Base-by-base conservation (phyloP, 2,329 filamentous ascomycete species). In the Ambrosiella xylebori region DNA sequence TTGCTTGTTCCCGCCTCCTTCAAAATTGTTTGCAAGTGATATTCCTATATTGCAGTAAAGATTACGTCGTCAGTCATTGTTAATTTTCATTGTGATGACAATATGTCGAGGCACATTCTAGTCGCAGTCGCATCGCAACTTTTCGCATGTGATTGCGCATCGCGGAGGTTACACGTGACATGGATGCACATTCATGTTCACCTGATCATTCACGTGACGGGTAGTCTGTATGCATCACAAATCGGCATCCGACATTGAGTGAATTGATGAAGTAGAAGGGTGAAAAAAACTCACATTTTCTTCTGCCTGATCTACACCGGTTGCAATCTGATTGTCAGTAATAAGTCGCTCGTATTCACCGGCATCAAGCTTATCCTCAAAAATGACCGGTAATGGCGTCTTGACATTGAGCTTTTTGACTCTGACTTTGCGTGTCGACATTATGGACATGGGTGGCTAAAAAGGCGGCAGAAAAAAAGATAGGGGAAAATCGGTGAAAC, bases 241-340 rank as follows among this genome's bases (percentile, higher is more conserved):
- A 27, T 63, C 54, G 53, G 53, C n/a, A 44, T 51, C 19, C 50
- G 17, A 37, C 50, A 58, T 45, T 37, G 39, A 27, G 27, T 27
- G 37, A 47, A 47, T n/a, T 17, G 54, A 49, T 55, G 64, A 59
- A 61, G 63, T 63, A 64, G 17, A 8, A 38, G 3, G 63, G 64
- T 61, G 65, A 65, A 64, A 63, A 64, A 63, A 63, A 87, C 89
- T 82, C 73, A 96, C 93, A 75, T 91, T 91, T 81, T 97, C 90
- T 74, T 98, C 93, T 63, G 84, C 87, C 70, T 95, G 90, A 73
- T 98, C 93, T 66, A 98, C 93, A 72, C 93, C 93, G 64, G 90
- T 96, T 69, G 93, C 89, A 69, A 96, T 88, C 84, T 88, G 73
- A 77, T 82, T 75, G 80, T 87, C 79, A 69, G 85, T 85, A 65